These are phyloP conservation scores for Luffa acutangula DNA, from an alignment of 306 rosid genomes.

Conservation along the genomic window DNA sequence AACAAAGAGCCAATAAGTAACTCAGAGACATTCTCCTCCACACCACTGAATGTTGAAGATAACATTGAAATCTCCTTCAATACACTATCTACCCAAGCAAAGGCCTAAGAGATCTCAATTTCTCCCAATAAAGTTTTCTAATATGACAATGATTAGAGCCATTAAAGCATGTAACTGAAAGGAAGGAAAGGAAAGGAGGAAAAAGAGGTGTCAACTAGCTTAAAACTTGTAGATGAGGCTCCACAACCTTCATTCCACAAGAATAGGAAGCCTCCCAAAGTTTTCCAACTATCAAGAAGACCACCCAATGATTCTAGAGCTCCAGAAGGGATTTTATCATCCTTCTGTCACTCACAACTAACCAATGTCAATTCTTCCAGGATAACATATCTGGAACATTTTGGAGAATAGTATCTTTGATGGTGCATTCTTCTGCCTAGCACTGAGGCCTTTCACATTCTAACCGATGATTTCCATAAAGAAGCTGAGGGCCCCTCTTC, in stretches of 20 bases:
- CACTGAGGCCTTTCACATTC: not conserved
- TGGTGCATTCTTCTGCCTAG: not conserved
- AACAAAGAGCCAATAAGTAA: no score
- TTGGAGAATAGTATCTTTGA: not conserved
- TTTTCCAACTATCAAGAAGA: not conserved
- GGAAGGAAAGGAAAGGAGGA: no score
- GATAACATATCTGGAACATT: not conserved
- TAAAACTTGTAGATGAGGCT: not conserved
- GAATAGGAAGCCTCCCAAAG: not conserved
- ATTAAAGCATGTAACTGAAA: not conserved
- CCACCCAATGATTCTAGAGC: not conserved
- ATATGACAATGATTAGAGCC: not conserved
- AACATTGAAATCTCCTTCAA: not conserved
- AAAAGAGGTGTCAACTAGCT: not conserved
- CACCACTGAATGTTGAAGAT: no score
- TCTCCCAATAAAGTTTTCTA: not conserved
- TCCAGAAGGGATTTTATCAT: not conserved
- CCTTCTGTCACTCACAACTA: not conserved
- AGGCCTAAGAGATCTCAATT: not conserved
- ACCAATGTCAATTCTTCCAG: not conserved
- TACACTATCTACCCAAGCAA: not conserved
- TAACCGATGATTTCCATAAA: no score
- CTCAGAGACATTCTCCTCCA: no score
- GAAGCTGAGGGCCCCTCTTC: no score
- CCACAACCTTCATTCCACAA: not conserved